These are phyloP conservation scores for Jimgerdemannia flammicorona DNA, from an alignment of 192 early-diverging fungal genomes.

Conservation along the genomic window DNA sequence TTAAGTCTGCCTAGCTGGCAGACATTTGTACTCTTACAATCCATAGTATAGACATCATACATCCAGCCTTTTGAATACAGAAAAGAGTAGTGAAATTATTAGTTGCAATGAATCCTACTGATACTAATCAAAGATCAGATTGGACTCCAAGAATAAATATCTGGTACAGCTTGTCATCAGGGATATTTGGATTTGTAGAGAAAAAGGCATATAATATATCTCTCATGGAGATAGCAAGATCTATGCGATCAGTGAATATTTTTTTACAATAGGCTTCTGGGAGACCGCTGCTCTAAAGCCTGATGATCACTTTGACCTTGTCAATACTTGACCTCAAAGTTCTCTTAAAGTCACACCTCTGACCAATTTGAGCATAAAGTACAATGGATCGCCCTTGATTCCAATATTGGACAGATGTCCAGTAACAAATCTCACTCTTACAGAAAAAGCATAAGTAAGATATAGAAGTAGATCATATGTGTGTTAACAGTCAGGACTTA, in stretches of 20 bases:
- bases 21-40: too few species aligned
- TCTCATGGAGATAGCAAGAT: constrained; percentile 13
- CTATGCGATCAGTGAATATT: not conserved
- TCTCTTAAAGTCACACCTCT: constrained; percentile 22
- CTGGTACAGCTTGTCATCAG: constrained; percentile 17
- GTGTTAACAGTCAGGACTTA: constrained; percentile 8
- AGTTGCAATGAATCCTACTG: too few species aligned
- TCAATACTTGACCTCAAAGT: constrained; percentile 15
- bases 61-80: too few species aligned
- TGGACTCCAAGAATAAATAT: constrained; percentile 19
- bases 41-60: too few species aligned
- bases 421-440: constrained; percentile 21
- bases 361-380: constrained; percentile 13
- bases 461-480: not conserved
- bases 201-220: constrained; percentile 17
- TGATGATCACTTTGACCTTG: constrained; percentile 18
- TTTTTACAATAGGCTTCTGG: constrained; percentile 20
- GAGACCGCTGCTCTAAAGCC: constrained; percentile 21
- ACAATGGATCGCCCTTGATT: constrained; percentile 19
- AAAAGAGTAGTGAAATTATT: too few species aligned
- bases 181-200: constrained; percentile 1
- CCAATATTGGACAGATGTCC: constrained; percentile 13
- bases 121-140: too few species aligned
- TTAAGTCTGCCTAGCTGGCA: too few species aligned
- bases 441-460: constrained; percentile 6